Evolutionary conservation across 2,329 filamentous ascomycete genomes (phyloP).

Genomic region (Cercospora nicotianae): DNA sequence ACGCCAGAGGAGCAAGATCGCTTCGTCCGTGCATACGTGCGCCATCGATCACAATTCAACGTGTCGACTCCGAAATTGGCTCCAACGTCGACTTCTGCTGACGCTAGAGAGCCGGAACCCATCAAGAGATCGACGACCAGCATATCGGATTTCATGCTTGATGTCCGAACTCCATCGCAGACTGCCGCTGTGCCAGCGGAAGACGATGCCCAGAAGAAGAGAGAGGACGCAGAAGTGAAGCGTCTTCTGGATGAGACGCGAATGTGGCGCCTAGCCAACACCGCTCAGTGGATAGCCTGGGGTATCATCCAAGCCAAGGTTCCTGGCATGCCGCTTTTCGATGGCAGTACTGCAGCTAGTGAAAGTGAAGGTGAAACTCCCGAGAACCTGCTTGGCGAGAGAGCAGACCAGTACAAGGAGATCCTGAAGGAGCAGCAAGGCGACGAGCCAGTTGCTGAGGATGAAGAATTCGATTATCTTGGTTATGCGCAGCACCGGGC

Average conservation of each 20-base stretch:
- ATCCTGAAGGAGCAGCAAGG: constrained; percentile 27
- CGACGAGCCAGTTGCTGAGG: constrained; percentile 56
- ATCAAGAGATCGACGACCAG: constrained; percentile 39
- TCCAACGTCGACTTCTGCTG: constrained; percentile 32
- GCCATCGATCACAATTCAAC: constrained; percentile 70
- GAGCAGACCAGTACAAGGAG: constrained; percentile 31
- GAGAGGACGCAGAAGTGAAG: constrained; percentile 65
- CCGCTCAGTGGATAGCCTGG: constrained; percentile 91
- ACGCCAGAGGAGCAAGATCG: constrained; percentile 75
- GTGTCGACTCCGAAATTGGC: constrained; percentile 38
- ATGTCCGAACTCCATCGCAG: constrained; percentile 55
- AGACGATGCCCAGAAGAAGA: constrained; percentile 54
- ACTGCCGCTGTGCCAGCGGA: constrained; percentile 30
- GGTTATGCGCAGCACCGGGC: constrained; percentile 87
- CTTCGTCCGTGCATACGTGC: constrained; percentile 83
- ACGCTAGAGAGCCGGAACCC: constrained; percentile 34
- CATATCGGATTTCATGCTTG: constrained; percentile 73
- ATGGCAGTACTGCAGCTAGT: constrained; percentile 26
- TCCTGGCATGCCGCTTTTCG: constrained; percentile 63
- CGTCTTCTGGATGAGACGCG: constrained; percentile 74
- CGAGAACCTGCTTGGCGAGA: constrained; percentile 37
- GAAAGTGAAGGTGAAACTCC: constrained; percentile 30
- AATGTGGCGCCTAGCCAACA: constrained; percentile 85
- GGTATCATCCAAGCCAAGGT: constrained; percentile 93
- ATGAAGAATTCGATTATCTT: constrained; percentile 88